A percentile compares a stretch with the other conserved stretches of the same genome.
Conservation (phyloP, 1,284 basidiomycete species). For the Cerrena zonata region DNA sequence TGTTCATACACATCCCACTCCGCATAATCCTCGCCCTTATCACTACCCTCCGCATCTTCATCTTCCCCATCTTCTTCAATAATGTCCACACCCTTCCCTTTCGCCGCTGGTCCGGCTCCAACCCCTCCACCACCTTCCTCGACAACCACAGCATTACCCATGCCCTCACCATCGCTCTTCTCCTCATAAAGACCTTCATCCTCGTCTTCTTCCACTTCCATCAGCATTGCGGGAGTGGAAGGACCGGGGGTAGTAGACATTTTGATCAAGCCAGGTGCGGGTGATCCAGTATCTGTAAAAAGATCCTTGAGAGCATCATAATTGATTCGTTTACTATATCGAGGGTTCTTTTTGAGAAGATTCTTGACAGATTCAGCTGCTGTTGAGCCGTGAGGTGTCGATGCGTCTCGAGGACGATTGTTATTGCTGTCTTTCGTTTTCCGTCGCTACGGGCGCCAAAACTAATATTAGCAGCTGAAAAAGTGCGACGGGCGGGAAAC, state of each 20-base stretch:
- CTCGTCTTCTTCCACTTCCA: slow-evolving; percentile 22
- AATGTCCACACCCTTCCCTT: slow-evolving; percentile 19
- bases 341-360: slow-evolving; percentile 75
- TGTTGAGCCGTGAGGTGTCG: slow-evolving; percentile 66
- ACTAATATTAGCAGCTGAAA: slow-evolving; percentile 16
- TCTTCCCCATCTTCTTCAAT: slow-evolving; percentile 20
- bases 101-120: slow-evolving; percentile 16
- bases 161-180: slow-evolving; percentile 45
- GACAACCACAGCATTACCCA: slow-evolving; percentile 36
- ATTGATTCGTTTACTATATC: slow-evolving; percentile 85
- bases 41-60: slow-evolving; percentile 29
- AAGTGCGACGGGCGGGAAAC: slow-evolving; percentile 35
- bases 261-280: slow-evolving; percentile 24
- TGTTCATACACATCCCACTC: slow-evolving; percentile 41
- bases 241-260: slow-evolving; percentile 20
- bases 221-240: slow-evolving; percentile 27
- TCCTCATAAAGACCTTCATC: slow-evolving; percentile 35
- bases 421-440: slow-evolving; percentile 43
- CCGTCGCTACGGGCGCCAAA: slow-evolving; percentile 43
- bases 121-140: slow-evolving; percentile 41
- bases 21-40: slow-evolving; percentile 34
- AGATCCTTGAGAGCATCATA: slow-evolving; percentile 79
- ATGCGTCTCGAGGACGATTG: slow-evolving; percentile 67
- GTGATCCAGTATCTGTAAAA: slow-evolving; percentile 43
- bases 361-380: slow-evolving; percentile 77